phyloP scores from a whole-genome alignment of 176 grass and related monocot genomes.

The maize (Zea mays) region Zm-B73-REFERENCE-NAM-5.0 NC_050100.1:2791501-2792000 shows the following conservation, averaged over 20 bases:
- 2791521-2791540: slow-evolving; percentile 10
- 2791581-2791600: not conserved
- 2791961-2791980: slow-evolving; percentile 39
- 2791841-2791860: slow-evolving; percentile 76
- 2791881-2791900: slow-evolving; percentile 78
- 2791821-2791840: slow-evolving; percentile 59
- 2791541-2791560: slow-evolving; percentile 47
- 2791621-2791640: not conserved
- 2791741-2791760: slow-evolving; percentile 70
- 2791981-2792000: slow-evolving; percentile 67
- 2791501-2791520: not conserved
- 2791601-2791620: not conserved
- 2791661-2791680: slow-evolving; percentile 43
- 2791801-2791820: slow-evolving; percentile 52
- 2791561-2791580: slow-evolving; percentile 33
- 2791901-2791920: slow-evolving; percentile 71
- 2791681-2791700: slow-evolving; percentile 57
- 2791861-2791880: slow-evolving; percentile 49
- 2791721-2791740: slow-evolving; percentile 84
- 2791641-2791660: slow-evolving; percentile 9
- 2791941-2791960: slow-evolving; percentile 75
- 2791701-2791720: slow-evolving; percentile 79
- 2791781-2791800: slow-evolving; percentile 58
- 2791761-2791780: slow-evolving; percentile 54
- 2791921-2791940: slow-evolving; percentile 66